Evolutionary conservation across 2,329 filamentous ascomycete genomes (phyloP), one percentile per base, ranked within the genome.

Genomic region (Aspergillus phoenicis): DNA sequence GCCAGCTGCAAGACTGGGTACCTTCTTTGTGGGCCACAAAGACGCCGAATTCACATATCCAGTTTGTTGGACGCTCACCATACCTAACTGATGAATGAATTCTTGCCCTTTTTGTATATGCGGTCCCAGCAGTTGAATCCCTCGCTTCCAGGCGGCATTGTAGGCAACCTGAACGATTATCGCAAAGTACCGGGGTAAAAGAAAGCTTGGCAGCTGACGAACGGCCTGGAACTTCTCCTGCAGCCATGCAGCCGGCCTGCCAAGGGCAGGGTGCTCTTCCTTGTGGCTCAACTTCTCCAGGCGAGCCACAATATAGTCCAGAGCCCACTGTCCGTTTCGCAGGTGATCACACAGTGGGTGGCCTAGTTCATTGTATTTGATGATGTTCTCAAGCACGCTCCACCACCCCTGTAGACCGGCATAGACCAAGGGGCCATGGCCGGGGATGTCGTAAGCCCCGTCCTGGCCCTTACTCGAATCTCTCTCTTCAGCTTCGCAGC

Each of bases 331-430:
- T 0, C 95, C 95, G 66, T 96, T 86, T 54, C 95, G 89, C 5
- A 99, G 85, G 71, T 99, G 94, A 71, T 97, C 89, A 76, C 94
- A 98, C 10, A 99, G 84, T 0, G 95, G 91, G 73, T 99, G 95
- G 0, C 91, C 95, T 8, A 99, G 85, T 72, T 98, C 88, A 74
- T 99, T 99, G 65, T 95, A 88, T 54, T 84, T 85, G 68, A 98
- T 91, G 63, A 99, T 89, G 60, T 90, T 84, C 68, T 92, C 89
- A 45, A 99, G 80, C 0, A 97, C 82, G 73, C 93, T 97, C 93
- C 94, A 97, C 94, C 95, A 99, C 39, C 96, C 96, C 75, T 99
- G 95, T n/a, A 99, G 83, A 62, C 95, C 95, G 62, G 94, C 94
- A 75, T 98, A 99, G 2, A 97, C 91, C 45, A 97, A 84, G 61